phyloP scores from a whole-genome alignment of 176 grass and related monocot genomes.

The Rhynchospora tenuis region DNA sequence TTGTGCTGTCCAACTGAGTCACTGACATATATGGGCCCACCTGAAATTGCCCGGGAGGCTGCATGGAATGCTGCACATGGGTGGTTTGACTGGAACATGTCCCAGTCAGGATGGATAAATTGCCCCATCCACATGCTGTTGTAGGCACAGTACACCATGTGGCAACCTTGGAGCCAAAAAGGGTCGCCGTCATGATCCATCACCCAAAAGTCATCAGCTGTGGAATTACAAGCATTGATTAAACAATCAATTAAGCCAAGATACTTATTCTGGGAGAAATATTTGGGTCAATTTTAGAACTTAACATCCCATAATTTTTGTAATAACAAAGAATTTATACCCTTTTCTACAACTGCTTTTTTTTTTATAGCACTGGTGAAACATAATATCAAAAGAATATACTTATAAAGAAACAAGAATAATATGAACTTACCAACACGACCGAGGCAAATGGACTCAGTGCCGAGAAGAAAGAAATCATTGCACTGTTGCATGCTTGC shows the following conservation, averaged over 20 bases:
- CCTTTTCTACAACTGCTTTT: neutral
- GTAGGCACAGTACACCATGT: conserved; percentile 99
- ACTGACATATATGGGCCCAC: conserved; percentile 78
- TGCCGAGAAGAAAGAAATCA: conserved; percentile 89
- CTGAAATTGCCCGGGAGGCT: conserved; percentile 89
- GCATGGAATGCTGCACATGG: conserved; percentile 85
- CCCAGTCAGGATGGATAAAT: conserved; percentile 98
- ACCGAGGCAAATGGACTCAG: conserved; percentile 70
- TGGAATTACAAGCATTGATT: neutral
- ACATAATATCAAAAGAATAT: neutral
- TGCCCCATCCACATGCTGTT: conserved; percentile 95
- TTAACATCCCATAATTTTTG: neutral
- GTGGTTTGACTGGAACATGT: conserved; percentile 99
- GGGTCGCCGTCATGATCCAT: conserved; percentile 84
- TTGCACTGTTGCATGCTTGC: conserved; percentile 99
- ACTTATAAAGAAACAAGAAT: neutral
- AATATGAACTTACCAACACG: conserved; percentile 41
- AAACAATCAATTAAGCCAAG: neutral
- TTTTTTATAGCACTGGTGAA: neutral
- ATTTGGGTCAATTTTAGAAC: neutral
- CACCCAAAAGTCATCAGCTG: conserved; percentile 93
- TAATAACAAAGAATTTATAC: too few species aligned
- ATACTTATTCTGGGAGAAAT: neutral
- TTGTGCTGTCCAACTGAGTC: conserved; percentile 75
- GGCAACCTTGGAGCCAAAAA: conserved; percentile 94